Conservation (phyloP, 140 eudicot genomes). For the Senecio squalidus region DNA sequence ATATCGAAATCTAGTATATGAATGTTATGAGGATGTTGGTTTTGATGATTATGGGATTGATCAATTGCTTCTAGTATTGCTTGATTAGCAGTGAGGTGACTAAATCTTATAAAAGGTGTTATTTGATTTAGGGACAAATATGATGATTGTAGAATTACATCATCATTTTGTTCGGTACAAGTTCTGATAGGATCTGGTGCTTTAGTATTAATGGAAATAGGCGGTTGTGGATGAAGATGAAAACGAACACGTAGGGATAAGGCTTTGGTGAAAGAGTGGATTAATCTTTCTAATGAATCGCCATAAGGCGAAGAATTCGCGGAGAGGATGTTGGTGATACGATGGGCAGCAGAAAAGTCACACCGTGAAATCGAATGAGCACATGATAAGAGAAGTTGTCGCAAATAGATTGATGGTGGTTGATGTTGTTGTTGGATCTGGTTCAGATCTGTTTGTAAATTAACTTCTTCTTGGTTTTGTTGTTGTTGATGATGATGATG, state of each 20-base stretch:
- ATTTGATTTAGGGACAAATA: constrained; percentile 64
- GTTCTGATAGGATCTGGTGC: background rate
- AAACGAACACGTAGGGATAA: constrained; percentile 44
- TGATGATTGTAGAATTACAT: constrained; percentile 41
- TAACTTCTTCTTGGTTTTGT: constrained; percentile 5
- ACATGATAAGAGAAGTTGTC: constrained; percentile 66
- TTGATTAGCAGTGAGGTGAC: constrained; percentile 87
- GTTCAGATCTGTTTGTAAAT: constrained; percentile 30
- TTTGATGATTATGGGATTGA: constrained; percentile 9
- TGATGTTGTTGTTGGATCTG: constrained; percentile 19
- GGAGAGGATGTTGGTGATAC: constrained; percentile 51
- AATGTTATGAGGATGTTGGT: constrained; percentile 18
- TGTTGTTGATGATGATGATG: constrained; percentile 19
- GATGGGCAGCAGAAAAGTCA: constrained; percentile 68
- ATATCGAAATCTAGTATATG: constrained; percentile 84
- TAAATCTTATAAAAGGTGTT: constrained; percentile 76
- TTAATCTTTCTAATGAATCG: constrained; percentile 70
- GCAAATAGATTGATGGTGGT: constrained; percentile 41
- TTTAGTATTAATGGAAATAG: background rate
- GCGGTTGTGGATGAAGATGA: constrained; percentile 14
- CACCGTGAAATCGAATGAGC: constrained; percentile 67
- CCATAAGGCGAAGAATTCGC: constrained; percentile 61
- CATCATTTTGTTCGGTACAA: background rate
- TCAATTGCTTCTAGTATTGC: constrained; percentile 76
- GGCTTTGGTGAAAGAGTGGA: constrained; percentile 59